These are phyloP conservation scores for Backusella mclennaniae DNA, from an alignment of 192 early-diverging fungal genomes.

Conservation along the genomic window DNA sequence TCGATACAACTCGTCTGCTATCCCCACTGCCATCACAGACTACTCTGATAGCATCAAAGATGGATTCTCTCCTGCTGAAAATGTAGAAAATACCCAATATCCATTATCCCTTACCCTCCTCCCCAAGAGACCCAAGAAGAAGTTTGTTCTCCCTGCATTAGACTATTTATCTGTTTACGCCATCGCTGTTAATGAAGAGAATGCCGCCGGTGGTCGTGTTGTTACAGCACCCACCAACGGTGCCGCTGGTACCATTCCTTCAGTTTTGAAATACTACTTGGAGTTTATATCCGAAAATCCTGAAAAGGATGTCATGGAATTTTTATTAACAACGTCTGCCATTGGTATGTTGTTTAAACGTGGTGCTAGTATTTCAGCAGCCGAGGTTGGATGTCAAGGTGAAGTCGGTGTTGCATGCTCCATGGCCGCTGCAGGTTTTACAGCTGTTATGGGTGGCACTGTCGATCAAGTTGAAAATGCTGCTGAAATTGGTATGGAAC, in stretches of 20 bases:
- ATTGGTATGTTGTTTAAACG: constrained; percentile 99
- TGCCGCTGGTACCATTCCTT: constrained; percentile 90
- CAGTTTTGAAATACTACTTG: constrained; percentile 93
- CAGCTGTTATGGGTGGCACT: constrained; percentile 95
- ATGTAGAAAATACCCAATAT: constrained; percentile 12
- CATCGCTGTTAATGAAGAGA: constrained; percentile 95
- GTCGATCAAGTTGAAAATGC: constrained; percentile 91
- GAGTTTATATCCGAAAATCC: constrained; percentile 87
- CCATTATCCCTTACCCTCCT: constrained; percentile 30
- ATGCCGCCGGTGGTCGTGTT: constrained; percentile 81
- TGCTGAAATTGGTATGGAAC: constrained; percentile 96
- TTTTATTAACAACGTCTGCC: constrained; percentile 87
- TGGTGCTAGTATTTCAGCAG: constrained; percentile 88
- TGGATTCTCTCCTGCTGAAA: background rate
- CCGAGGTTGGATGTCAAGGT: constrained; percentile 97
- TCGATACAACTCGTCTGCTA: constrained; percentile 17
- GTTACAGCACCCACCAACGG: constrained; percentile 97
- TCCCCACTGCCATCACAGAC: constrained; percentile 12
- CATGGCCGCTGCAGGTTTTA: constrained; percentile 93
- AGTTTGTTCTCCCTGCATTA: constrained; percentile 73
- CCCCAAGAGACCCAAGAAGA: constrained; percentile 46
- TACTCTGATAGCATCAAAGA: background rate
- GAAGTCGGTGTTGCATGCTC: constrained; percentile 97
- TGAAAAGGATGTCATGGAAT: constrained; percentile 86
- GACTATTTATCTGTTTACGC: constrained; percentile 94